Percentiles rank a stretch among this genome's conserved stretches.
phyloP scores from a whole-genome alignment of 192 early-diverging fungal species.

The Podila horticola region DNA sequence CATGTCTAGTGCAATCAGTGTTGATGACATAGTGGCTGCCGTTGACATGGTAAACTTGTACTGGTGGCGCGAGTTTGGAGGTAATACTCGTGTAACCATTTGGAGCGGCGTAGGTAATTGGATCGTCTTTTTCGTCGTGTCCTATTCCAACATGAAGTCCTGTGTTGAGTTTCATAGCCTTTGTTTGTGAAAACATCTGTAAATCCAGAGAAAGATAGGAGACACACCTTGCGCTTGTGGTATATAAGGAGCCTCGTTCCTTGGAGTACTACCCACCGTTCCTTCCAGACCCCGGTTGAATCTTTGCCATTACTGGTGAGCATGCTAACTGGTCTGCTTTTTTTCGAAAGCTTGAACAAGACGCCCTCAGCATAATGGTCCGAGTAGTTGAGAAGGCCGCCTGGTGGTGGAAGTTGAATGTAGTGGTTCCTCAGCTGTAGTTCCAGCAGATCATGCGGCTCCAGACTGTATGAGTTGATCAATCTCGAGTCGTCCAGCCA shows the following conservation, averaged over 20 bases:
- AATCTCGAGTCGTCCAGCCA: conserved; percentile 48
- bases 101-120: conserved; percentile 20
- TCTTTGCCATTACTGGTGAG: conserved; percentile 25
- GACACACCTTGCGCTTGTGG: conserved; percentile 48
- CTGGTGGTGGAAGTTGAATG: conserved; percentile 30
- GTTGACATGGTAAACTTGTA: conserved; percentile 8
- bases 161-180: not conserved
- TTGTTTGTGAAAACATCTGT: too few relatives aligned
- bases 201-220: not conserved
- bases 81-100: conserved; percentile 7
- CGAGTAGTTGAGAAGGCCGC: conserved; percentile 16
- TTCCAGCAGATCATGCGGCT: conserved; percentile 36
- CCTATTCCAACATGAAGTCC: not conserved
- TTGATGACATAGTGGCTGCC: conserved; percentile 16
- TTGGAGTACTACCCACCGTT: conserved; percentile 46
- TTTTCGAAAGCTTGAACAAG: conserved; percentile 44
- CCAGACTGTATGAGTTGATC: conserved; percentile 33
- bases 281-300: conserved; percentile 36
- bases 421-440: conserved; percentile 37
- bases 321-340: conserved; percentile 31
- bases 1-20: conserved; percentile 21
- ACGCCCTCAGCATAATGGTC: conserved; percentile 46
- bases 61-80: conserved; percentile 11
- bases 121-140: conserved; percentile 37
- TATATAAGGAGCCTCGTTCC: conserved; percentile 36